Evolutionary conservation across 495 filamentous ascomycete genomes (phyloP).

Genomic region (Neurospora sp.): DNA sequence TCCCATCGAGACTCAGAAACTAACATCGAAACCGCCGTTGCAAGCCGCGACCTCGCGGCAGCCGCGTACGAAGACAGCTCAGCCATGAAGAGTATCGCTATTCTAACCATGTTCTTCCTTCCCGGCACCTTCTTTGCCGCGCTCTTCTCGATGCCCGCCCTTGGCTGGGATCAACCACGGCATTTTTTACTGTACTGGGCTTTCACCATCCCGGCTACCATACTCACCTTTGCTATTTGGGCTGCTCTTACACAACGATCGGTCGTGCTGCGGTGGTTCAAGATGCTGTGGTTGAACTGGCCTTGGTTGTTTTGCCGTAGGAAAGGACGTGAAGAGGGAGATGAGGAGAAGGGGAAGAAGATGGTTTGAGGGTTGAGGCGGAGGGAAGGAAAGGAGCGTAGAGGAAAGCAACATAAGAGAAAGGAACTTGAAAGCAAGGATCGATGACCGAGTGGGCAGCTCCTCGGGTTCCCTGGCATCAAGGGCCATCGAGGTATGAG

Average conservation of each 20-base stretch:
- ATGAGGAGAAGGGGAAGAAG: background rate
- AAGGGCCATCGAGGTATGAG: too few species aligned
- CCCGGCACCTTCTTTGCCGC: constrained; percentile 41
- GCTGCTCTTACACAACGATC: background rate
- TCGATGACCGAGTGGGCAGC: background rate
- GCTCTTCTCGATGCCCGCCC: constrained; percentile 13
- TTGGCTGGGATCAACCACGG: background rate
- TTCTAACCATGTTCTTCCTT: constrained; percentile 44
- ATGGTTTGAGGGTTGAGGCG: background rate
- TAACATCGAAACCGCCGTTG: constrained; percentile 3
- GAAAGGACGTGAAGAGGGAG: background rate
- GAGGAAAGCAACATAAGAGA: background rate
- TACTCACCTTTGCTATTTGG: background rate
- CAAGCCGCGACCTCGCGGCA: constrained; percentile 27
- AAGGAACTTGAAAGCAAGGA: background rate
- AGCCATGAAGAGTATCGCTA: constrained; percentile 44
- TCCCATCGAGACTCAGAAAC: background rate
- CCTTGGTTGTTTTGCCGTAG: background rate
- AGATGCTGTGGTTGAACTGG: background rate
- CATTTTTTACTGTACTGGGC: background rate
- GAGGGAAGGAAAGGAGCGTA: background rate
- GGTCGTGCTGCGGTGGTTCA: background rate
- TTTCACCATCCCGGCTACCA: background rate
- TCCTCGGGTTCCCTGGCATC: too few species aligned
- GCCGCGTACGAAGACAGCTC: constrained; percentile 35